A percentile compares a stretch with the other conserved stretches of the same genome.
phyloP scores from a whole-genome alignment of 805 yeast species.

The Huiozyma naganishii region DNA sequence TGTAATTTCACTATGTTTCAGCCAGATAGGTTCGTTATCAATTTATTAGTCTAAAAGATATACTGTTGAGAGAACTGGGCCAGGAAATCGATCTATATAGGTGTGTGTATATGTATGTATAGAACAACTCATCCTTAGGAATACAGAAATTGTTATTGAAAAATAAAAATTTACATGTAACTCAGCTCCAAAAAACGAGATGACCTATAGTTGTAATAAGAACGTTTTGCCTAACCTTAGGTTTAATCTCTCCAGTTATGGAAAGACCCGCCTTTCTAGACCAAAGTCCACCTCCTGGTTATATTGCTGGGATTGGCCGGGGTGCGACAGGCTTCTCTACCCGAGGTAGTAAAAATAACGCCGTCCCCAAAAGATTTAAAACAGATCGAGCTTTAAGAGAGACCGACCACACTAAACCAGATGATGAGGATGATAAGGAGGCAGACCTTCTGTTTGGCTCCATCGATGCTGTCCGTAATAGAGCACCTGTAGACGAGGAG shows the following conservation, averaged over 20 bases:
- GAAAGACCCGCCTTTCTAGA: conserved; percentile 58
- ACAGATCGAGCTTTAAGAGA: conserved; percentile 15
- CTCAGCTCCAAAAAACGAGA: neutral
- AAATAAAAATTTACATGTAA: neutral
- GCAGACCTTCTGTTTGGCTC: conserved; percentile 61
- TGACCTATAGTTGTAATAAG: neutral
- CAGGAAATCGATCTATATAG: no score
- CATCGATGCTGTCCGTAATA: conserved; percentile 47
- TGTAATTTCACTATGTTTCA: no score
- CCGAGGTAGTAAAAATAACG: conserved; percentile 44
- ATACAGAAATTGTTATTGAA: no score
- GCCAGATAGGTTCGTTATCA: no score
- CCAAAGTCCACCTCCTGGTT: conserved; percentile 81
- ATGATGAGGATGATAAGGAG: conserved; percentile 49
- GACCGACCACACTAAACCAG: conserved; percentile 10
- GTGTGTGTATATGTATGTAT: no score
- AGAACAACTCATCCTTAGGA: no score
- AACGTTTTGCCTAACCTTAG: neutral
- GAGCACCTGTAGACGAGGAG: conserved; percentile 12
- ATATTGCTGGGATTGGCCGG: conserved; percentile 85
- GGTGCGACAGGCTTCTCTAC: conserved; percentile 94
- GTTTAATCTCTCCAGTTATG: conserved; percentile 19
- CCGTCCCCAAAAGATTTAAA: conserved; percentile 17
- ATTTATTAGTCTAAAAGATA: no score
- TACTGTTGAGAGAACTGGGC: no score